A percentile compares a stretch with the other conserved stretches of the same genome.
These are phyloP conservation scores for Huntiella abstrusa DNA, from an alignment of 2,329 filamentous ascomycete species.

Conservation along the genomic window DNA sequence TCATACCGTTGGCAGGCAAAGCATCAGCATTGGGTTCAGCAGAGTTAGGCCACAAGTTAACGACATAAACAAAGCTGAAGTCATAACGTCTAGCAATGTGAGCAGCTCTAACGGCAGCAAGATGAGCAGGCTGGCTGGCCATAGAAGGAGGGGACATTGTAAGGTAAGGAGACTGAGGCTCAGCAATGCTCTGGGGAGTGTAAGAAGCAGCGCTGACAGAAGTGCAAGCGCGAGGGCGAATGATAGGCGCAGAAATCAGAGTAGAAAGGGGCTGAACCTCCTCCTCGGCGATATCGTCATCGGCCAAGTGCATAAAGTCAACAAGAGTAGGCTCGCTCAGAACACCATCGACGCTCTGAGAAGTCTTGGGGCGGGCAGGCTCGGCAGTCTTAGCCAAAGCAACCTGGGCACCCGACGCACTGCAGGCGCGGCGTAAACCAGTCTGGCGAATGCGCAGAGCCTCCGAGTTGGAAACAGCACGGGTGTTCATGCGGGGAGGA, in stretches of 20 bases:
- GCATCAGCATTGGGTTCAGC: slow-evolving; percentile 4
- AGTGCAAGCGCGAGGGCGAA: slow-evolving; percentile 5
- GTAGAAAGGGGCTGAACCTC: slow-evolving; percentile 5
- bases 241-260: neutral
- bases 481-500: neutral
- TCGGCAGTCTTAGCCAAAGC: slow-evolving; percentile 1
- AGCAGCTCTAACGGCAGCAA: slow-evolving; percentile 34
- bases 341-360: slow-evolving; percentile 13
- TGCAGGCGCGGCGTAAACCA: slow-evolving; percentile 7
- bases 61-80: slow-evolving; percentile 39
- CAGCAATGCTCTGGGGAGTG: too few species aligned
- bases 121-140: slow-evolving; percentile 24
- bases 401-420: slow-evolving; percentile 5
- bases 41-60: slow-evolving; percentile 35
- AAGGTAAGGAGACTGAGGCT: slow-evolving; percentile 19
- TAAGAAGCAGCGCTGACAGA: too few species aligned
- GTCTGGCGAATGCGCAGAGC: neutral
- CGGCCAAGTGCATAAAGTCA: slow-evolving; percentile 34
- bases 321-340: slow-evolving; percentile 32
- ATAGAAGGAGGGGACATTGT: slow-evolving; percentile 25
- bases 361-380: slow-evolving; percentile 5
- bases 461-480: slow-evolving; percentile 6
- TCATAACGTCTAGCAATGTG: slow-evolving; percentile 36
- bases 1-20: slow-evolving; percentile 17
- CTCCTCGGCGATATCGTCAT: slow-evolving; percentile 38